Evolutionary conservation across 176 grass and related monocot species (phyloP).

Genomic region (Cymbopogon citratus): DNA sequence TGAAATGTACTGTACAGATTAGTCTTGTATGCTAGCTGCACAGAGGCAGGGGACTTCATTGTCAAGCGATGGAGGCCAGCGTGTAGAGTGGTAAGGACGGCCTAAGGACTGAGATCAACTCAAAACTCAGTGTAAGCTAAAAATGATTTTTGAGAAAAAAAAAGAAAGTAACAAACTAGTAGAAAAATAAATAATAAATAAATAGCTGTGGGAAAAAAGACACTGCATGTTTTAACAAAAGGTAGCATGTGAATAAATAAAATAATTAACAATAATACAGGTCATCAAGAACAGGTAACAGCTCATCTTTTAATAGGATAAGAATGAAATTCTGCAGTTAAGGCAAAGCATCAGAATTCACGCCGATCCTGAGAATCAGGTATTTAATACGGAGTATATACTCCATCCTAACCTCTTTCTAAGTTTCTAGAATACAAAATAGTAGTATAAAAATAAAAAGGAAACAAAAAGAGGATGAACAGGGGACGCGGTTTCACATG

Average conservation of each 20-base stretch:
- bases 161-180: not conserved
- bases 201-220: too few relatives aligned
- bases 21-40: too few relatives aligned
- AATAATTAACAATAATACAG: not conserved
- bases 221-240: too few relatives aligned
- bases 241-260: too few relatives aligned
- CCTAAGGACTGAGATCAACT: not conserved
- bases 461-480: not conserved
- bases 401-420: not conserved
- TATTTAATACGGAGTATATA: not conserved
- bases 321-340: not conserved
- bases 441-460: not conserved
- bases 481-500: not conserved
- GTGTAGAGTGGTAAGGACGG: slow-evolving; percentile 19
- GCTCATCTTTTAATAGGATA: not conserved
- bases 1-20: too few relatives aligned
- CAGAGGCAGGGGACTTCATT: not conserved
- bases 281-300: not conserved
- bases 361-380: not conserved
- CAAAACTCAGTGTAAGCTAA: not conserved
- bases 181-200: not conserved
- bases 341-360: slow-evolving; percentile 7
- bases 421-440: not conserved
- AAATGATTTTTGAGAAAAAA: not conserved
- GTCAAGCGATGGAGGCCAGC: not conserved